phyloP scores from a whole-genome alignment of 805 yeast species.

The Ogataea dorogensis region DNA sequence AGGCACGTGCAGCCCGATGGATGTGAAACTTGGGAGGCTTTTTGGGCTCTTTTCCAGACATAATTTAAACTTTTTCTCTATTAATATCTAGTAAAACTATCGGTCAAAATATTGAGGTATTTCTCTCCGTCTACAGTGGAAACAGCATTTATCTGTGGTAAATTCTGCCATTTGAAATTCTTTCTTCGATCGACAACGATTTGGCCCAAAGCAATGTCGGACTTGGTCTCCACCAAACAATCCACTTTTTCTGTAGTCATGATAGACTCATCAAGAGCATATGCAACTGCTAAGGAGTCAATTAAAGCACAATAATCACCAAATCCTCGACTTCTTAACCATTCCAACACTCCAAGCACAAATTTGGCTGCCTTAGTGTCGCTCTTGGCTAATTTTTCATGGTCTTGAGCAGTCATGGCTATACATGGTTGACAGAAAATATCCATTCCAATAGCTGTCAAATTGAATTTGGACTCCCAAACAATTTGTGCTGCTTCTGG shows the following conservation, averaged over 20 bases:
- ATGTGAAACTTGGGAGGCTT: slow-evolving; percentile 9
- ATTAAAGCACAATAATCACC: slow-evolving; percentile 31
- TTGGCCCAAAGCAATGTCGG: slow-evolving; percentile 26
- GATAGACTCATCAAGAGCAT: slow-evolving; percentile 26
- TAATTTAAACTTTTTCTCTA: neutral
- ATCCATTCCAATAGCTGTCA: slow-evolving; percentile 31
- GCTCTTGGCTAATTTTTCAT: slow-evolving; percentile 10
- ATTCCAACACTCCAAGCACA: slow-evolving; percentile 24
- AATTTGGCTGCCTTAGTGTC: slow-evolving; percentile 22
- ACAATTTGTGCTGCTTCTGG: slow-evolving; percentile 30
- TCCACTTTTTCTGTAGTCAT: slow-evolving; percentile 24
- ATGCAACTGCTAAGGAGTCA: slow-evolving; percentile 29
- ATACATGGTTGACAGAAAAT: slow-evolving; percentile 30
- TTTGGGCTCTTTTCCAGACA: slow-evolving; percentile 1
- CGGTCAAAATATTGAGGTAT: slow-evolving; percentile 20
- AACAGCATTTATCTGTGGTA: slow-evolving; percentile 25
- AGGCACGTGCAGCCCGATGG: slow-evolving; percentile 17
- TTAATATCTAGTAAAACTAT: slow-evolving; percentile 12
- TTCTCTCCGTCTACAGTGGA: slow-evolving; percentile 24
- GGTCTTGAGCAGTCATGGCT: slow-evolving; percentile 18
- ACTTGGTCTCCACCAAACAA: slow-evolving; percentile 26
- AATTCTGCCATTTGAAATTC: slow-evolving; percentile 27
- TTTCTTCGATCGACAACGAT: slow-evolving; percentile 28
- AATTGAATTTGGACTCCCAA: slow-evolving; percentile 22
- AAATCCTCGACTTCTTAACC: slow-evolving; percentile 22